Evolutionary conservation across 768 basidiomycete genomes (phyloP).

Genomic region (Rhodotorula graminis): DNA sequence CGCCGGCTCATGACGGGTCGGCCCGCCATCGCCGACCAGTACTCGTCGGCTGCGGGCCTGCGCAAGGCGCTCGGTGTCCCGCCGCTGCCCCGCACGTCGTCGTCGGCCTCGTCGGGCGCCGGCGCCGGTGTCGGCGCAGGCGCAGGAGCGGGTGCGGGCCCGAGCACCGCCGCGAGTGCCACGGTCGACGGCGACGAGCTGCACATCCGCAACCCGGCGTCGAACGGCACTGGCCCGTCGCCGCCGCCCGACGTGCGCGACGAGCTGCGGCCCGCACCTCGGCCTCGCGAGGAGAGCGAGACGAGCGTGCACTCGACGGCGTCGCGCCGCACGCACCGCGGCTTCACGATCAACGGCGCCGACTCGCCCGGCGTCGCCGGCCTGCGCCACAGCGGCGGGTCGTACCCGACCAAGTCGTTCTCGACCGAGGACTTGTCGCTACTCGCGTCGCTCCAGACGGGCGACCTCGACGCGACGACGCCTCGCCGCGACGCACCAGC

Average conservation of each 20-base stretch:
- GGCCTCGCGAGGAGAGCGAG: not conserved
- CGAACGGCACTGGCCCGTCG: not conserved
- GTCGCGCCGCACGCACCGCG: constrained; percentile 13
- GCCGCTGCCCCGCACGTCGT: not conserved
- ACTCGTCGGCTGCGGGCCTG: not conserved
- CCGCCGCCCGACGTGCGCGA: not conserved
- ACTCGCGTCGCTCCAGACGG: constrained; percentile 18
- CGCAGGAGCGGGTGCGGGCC: too few species aligned
- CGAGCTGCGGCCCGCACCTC: not conserved
- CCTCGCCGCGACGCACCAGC: not conserved
- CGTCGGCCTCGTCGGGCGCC: not conserved
- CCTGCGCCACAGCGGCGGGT: not conserved
- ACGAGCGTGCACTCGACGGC: not conserved
- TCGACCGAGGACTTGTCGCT: constrained; percentile 17
- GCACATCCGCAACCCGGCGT: constrained; percentile 19
- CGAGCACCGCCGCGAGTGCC: too few species aligned
- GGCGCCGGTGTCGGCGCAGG: too few species aligned
- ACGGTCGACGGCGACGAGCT: not conserved
- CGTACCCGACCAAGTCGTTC: constrained; percentile 7
- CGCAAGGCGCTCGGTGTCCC: not conserved
- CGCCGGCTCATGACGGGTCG: constrained; percentile 1
- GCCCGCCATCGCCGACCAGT: not conserved
- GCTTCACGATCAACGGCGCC: constrained; percentile 22
- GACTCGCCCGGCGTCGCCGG: not conserved
- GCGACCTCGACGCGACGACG: not conserved